These are phyloP conservation scores for Melampsora americana DNA, from an alignment of 1,284 basidiomycete genomes.

Conservation along the genomic window DNA sequence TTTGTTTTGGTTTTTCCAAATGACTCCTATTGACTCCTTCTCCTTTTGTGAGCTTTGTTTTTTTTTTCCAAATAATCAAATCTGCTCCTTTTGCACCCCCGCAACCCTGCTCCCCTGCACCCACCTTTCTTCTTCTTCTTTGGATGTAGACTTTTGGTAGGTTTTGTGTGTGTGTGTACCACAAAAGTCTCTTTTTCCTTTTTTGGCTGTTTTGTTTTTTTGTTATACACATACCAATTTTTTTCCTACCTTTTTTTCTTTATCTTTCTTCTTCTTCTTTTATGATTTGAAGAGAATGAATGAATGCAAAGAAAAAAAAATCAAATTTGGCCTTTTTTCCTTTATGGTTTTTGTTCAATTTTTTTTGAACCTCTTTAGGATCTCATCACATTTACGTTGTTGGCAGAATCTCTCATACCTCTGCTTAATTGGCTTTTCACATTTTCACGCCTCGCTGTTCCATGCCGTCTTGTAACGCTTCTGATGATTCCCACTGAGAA, in stretches of 20 bases:
- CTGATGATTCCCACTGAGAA: no score
- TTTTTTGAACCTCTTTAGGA: no score
- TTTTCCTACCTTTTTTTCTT: neutral
- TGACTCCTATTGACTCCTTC: neutral
- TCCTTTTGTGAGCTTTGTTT: neutral
- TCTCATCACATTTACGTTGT: no score
- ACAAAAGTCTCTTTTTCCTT: neutral
- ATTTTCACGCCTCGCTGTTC: no score
- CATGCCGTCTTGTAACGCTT: no score
- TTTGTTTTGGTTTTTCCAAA: neutral
- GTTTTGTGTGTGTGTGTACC: neutral
- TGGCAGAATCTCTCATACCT: no score
- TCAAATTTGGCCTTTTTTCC: neutral
- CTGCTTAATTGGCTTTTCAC: no score
- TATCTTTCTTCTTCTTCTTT: neutral
- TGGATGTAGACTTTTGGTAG: neutral
- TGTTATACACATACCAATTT: neutral
- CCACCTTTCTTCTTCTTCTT: neutral
- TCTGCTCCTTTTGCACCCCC: no score
- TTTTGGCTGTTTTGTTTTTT: neutral
- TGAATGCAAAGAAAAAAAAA: neutral
- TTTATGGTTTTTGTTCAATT: no score
- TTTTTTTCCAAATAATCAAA: no score
- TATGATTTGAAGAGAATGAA: neutral
- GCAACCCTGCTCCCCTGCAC: no score